phyloP scores from a whole-genome alignment of 768 basidiomycete species.

The Lentinula boryana region DNA sequence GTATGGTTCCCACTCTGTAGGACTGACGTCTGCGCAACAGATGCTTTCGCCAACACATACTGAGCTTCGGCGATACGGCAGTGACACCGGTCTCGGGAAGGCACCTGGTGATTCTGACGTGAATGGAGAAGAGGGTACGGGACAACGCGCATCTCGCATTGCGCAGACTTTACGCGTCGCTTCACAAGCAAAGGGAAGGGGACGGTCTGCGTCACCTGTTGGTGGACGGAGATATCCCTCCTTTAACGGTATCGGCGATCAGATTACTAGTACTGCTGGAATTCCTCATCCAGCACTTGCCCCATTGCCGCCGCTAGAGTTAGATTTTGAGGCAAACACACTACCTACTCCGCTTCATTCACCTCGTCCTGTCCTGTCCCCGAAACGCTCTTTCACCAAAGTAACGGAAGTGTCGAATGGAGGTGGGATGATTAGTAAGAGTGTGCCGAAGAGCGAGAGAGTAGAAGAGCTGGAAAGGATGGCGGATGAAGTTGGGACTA shows the following conservation, averaged over 20 bases:
- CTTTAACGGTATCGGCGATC: background rate
- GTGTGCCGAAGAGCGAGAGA: slow-evolving; percentile 43
- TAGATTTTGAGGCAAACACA: slow-evolving; percentile 16
- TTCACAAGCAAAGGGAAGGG: slow-evolving; percentile 28
- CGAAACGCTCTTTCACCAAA: slow-evolving; percentile 47
- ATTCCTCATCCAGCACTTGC: background rate
- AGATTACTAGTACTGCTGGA: background rate
- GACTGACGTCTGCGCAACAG: background rate
- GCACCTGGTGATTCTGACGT: background rate
- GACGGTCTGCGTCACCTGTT: slow-evolving; percentile 54
- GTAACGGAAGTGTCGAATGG: background rate
- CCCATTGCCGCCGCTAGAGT: slow-evolving; percentile 9
- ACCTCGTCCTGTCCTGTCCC: slow-evolving; percentile 65
- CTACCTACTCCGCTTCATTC: slow-evolving; percentile 43
- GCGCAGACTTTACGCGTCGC: slow-evolving; percentile 52
- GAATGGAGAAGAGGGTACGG: slow-evolving; percentile 48
- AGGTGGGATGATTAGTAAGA: background rate
- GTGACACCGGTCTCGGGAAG: background rate
- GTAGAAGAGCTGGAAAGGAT: slow-evolving; percentile 70
- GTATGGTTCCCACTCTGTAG: background rate
- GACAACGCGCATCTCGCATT: slow-evolving; percentile 51
- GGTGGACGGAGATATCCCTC: background rate
- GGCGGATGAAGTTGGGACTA: slow-evolving; percentile 49
- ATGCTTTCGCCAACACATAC: background rate
- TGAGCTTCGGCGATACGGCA: background rate